Percentiles rank a stretch among this genome's conserved stretches.
Evolutionary conservation across 2,329 filamentous ascomycete species (phyloP).

Genomic region (Diaporthe longicolla): DNA sequence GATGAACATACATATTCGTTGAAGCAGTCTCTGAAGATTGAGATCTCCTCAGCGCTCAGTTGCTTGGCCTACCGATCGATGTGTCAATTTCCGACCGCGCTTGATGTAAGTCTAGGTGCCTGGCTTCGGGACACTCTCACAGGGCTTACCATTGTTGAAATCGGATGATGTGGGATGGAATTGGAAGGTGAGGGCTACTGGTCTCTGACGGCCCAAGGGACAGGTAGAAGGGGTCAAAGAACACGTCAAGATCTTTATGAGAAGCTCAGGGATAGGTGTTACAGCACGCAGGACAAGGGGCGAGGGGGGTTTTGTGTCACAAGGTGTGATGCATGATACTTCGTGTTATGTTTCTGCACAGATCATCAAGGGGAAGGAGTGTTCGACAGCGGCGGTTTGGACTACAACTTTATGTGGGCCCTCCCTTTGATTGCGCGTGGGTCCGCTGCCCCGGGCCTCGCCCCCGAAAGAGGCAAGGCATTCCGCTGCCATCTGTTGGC

Average conservation of each 20-base stretch:
- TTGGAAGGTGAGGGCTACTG: not conserved
- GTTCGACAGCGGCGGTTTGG: conserved; percentile 17
- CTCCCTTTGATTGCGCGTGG: conserved; percentile 34
- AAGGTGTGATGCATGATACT: conserved; percentile 24
- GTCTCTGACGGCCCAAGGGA: not conserved
- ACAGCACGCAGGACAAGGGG: conserved; percentile 3
- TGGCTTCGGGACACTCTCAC: no score
- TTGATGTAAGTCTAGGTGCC: not conserved
- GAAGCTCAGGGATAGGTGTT: not conserved
- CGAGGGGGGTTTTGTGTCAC: conserved; percentile 4
- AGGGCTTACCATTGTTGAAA: conserved; percentile 8
- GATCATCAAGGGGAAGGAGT: conserved; percentile 30
- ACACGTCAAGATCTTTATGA: conserved; percentile 1
- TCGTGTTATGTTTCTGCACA: conserved; percentile 28
- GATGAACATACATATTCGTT: conserved; percentile 41
- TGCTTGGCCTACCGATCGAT: conserved; percentile 33
- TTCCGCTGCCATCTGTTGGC: conserved; percentile 32
- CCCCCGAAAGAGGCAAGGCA: conserved; percentile 23
- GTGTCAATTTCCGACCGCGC: not conserved
- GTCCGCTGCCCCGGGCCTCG: conserved; percentile 25
- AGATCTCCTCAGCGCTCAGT: conserved; percentile 41
- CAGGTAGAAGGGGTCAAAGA: not conserved
- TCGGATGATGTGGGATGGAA: not conserved
- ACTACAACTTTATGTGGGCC: conserved; percentile 35
- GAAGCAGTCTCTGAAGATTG: conserved; percentile 43